Conservation (phyloP, 768 basidiomycete genomes). For the Sistotremastrum suecicum region DNA sequence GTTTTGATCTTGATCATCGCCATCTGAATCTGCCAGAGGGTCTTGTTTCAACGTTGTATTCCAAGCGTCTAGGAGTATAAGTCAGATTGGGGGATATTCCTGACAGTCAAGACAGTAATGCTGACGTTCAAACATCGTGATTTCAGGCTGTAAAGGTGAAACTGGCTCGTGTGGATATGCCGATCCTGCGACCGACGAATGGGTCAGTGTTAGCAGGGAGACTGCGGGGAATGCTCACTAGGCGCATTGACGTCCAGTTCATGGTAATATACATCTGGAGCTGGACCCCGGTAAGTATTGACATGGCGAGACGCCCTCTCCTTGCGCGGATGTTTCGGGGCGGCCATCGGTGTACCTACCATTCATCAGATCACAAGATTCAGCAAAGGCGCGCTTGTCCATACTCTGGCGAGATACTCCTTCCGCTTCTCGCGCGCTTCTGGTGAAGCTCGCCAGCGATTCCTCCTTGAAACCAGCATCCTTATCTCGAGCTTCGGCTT, state of each 20-base stretch:
- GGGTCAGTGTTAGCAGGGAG: conserved; percentile 9
- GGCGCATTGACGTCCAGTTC: conserved; percentile 20
- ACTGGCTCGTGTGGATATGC: no score
- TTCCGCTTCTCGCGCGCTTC: background rate
- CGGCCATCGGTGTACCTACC: conserved; percentile 13
- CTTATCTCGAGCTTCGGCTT: conserved; percentile 47
- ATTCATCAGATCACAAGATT: conserved; percentile 27
- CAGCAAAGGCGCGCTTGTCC: conserved; percentile 13
- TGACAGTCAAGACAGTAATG: conserved; percentile 1
- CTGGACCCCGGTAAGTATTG: no score
- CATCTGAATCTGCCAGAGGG: conserved; percentile 65
- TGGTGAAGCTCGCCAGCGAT: conserved; percentile 16
- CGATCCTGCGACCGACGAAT: no score
- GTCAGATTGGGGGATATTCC: background rate
- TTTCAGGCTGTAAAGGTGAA: conserved; percentile 19
- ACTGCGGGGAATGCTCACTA: conserved; percentile 20
- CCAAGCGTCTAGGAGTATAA: conserved; percentile 47
- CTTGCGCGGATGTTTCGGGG: no score
- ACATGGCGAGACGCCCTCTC: no score
- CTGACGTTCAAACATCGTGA: conserved; percentile 59
- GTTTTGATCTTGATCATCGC: conserved; percentile 51
- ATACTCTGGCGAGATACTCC: conserved; percentile 2
- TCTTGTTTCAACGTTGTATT: conserved; percentile 51
- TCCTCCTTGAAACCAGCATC: conserved; percentile 21
- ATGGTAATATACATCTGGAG: no score